Evolutionary conservation across 2,329 filamentous ascomycete species (phyloP).

Genomic region (Colletotrichum australisinense): DNA sequence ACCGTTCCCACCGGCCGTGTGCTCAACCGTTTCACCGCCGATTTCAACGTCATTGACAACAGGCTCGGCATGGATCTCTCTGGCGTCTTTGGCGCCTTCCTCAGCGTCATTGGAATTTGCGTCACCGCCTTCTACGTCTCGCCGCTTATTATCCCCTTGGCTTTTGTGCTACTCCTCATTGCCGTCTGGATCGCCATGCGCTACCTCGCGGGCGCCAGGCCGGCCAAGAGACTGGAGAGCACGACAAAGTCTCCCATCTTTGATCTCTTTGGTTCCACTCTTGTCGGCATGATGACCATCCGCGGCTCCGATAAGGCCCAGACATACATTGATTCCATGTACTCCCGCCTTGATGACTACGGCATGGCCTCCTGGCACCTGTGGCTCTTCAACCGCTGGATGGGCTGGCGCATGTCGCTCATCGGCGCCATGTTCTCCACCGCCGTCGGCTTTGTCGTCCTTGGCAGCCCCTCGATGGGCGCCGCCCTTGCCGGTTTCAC

Average conservation of each 20-base stretch:
- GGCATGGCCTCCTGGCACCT: slow-evolving; percentile 73
- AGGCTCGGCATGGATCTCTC: slow-evolving; percentile 72
- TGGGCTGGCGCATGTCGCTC: slow-evolving; percentile 77
- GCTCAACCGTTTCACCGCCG: slow-evolving; percentile 81
- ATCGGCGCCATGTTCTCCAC: slow-evolving; percentile 77
- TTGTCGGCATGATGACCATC: slow-evolving; percentile 80
- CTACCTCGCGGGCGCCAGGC: slow-evolving; percentile 78
- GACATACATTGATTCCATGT: slow-evolving; percentile 77
- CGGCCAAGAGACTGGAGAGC: slow-evolving; percentile 82
- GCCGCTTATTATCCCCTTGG: slow-evolving; percentile 72
- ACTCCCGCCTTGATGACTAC: slow-evolving; percentile 75
- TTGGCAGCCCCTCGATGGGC: slow-evolving; percentile 70
- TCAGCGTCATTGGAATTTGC: slow-evolving; percentile 74
- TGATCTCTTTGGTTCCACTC: slow-evolving; percentile 80
- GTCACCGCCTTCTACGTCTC: slow-evolving; percentile 77
- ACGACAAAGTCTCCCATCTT: slow-evolving; percentile 83
- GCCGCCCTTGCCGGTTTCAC: slow-evolving; percentile 81
- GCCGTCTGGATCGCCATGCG: slow-evolving; percentile 68
- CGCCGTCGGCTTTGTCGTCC: slow-evolving; percentile 72
- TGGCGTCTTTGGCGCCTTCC: slow-evolving; percentile 68
- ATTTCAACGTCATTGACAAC: slow-evolving; percentile 80
- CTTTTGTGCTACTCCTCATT: slow-evolving; percentile 66
- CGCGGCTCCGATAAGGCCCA: slow-evolving; percentile 78
- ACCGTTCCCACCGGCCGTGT: slow-evolving; percentile 82
- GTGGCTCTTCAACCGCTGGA: slow-evolving; percentile 82